Evolutionary conservation across 805 yeast genomes (phyloP), one percentile per base, ranked within the genome.

Genomic region (Lipomyces lipofer): DNA sequence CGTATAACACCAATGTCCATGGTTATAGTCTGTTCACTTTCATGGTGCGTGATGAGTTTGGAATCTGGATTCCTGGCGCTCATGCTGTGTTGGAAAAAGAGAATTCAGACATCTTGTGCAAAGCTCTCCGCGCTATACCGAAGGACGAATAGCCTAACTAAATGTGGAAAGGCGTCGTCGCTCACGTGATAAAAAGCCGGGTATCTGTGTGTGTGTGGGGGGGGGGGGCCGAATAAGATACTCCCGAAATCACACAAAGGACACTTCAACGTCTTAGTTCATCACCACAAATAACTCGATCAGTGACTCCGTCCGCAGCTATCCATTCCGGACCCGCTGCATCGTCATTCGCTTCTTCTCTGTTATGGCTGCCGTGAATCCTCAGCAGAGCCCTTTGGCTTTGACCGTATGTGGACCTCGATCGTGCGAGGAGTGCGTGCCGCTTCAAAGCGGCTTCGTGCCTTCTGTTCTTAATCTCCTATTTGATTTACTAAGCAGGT

Each of bases 321-420:
- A n/a, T n/a, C n/a, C n/a, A n/a, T n/a, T n/a, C n/a, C n/a, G n/a
- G n/a, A n/a, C n/a, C n/a, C n/a, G n/a, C n/a, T n/a, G n/a, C n/a
- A n/a, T n/a, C n/a, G n/a, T n/a, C n/a, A n/a, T n/a, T n/a, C n/a
- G n/a, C n/a, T n/a, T n/a, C n/a, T n/a, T n/a, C n/a, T 9, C 10
- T 3, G 40, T 8, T 36, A 30, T 35, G 33, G 24, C 43, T 24
- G n/a, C 43, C 6, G 27, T 47, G 28, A 28, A 35, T n/a, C 50
- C 50, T 15, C 29, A 29, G n/a, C 43, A 35, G 19, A 47, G 50
- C 33, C 33, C 50, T 10, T 36, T 47, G 28, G 50, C 50, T 36
- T 25, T 47, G 10, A 47, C 50, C 22, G 50, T 47, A 47, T 9
- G 50, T 21, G 5, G 8, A n/a, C 17, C 12, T 33, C n/a, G 8